Conservation (phyloP, 169 alveolate species). For the Eimeria praecox region DNA sequence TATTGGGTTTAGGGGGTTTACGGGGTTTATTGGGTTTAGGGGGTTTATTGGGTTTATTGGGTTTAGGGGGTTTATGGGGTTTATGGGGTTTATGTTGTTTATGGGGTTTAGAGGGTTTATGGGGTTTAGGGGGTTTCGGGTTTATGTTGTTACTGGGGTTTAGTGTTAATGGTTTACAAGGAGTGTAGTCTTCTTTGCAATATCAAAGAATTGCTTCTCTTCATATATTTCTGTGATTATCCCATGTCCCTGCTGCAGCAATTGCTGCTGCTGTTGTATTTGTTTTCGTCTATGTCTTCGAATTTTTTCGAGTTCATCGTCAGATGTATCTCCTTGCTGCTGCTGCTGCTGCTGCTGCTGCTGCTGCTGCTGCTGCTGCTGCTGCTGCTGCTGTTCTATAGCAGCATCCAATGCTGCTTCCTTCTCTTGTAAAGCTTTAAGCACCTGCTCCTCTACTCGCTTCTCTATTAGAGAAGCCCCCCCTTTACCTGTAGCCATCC, state of each 20-base stretch:
- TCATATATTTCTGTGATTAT: conserved; percentile 26
- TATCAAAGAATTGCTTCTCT: conserved; percentile 59
- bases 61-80: conserved; percentile 10
- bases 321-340: background rate
- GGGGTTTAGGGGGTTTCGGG: conserved; percentile 4
- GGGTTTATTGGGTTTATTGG: background rate
- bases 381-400: conserved; percentile 60
- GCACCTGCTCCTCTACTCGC: conserved; percentile 78
- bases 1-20: conserved; percentile 1
- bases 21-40: background rate
- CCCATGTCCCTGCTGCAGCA: conserved; percentile 57
- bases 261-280: conserved; percentile 45
- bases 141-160: too few species aligned
- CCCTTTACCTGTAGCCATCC: background rate
- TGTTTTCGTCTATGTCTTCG: conserved; percentile 22
- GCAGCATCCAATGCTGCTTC: conserved; percentile 75
- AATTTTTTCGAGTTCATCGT: conserved; percentile 50
- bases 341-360: background rate
- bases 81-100: background rate
- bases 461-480: conserved; percentile 34
- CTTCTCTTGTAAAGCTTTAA: conserved; percentile 73
- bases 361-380: background rate
- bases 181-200: conserved; percentile 16
- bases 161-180: conserved; percentile 15
- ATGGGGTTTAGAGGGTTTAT: background rate